Evolutionary conservation across 495 filamentous ascomycete genomes (phyloP).

Genomic region (Penicillium manginii): DNA sequence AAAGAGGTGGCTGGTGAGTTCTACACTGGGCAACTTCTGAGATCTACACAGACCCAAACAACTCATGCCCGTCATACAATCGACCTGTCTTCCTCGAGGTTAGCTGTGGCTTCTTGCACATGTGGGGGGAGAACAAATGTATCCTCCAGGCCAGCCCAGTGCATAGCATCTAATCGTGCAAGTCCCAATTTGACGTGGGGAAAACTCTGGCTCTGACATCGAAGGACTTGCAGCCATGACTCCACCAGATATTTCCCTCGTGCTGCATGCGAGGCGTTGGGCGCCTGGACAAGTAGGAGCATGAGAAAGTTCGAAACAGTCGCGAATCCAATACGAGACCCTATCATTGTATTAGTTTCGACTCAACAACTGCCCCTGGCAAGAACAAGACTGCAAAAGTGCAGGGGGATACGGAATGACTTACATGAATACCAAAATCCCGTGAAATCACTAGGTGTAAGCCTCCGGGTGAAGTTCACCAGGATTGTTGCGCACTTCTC

Average conservation of each 20-base stretch:
- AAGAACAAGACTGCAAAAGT: neutral
- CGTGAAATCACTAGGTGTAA: slow-evolving; percentile 36
- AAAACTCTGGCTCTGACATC: slow-evolving; percentile 36
- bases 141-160: slow-evolving; percentile 30
- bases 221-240: slow-evolving; percentile 36
- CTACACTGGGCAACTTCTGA: neutral
- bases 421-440: slow-evolving; percentile 45
- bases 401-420: slow-evolving; percentile 1
- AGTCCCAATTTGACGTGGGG: slow-evolving; percentile 38
- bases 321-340: slow-evolving; percentile 42
- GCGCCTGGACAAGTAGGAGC: slow-evolving; percentile 40
- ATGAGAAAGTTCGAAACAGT: slow-evolving; percentile 43
- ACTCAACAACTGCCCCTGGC: neutral
- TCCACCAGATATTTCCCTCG: slow-evolving; percentile 38
- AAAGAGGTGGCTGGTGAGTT: neutral
- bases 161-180: slow-evolving; percentile 35
- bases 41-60: neutral
- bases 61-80: neutral
- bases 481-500: slow-evolving; percentile 40
- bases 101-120: slow-evolving; percentile 27
- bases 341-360: slow-evolving; percentile 10
- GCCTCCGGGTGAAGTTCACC: slow-evolving; percentile 34
- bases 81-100: slow-evolving; percentile 3
- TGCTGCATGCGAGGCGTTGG: slow-evolving; percentile 32
- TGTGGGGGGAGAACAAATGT: slow-evolving; percentile 34